These are phyloP conservation scores for Epichloe sibirici DNA, from an alignment of 2,329 filamentous ascomycete genomes.

Conservation along the genomic window DNA sequence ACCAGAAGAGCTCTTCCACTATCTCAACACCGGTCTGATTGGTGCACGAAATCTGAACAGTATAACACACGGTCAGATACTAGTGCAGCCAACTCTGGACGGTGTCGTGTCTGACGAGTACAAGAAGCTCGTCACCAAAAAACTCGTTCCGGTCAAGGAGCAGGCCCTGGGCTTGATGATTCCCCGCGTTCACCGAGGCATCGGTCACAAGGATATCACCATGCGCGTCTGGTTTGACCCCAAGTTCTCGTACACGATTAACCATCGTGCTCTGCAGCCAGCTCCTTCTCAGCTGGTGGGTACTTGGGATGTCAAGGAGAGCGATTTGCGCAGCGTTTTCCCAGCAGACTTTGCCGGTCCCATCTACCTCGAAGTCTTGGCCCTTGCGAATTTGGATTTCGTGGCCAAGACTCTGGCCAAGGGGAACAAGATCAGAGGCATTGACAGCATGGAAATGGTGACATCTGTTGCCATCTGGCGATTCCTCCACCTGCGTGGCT, in stretches of 20 bases:
- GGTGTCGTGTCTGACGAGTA: conserved; percentile 72
- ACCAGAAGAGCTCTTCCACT: conserved; percentile 81
- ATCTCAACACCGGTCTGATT: conserved; percentile 73
- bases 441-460: conserved; percentile 54
- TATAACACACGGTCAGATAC: conserved; percentile 67
- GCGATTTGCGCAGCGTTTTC: conserved; percentile 35
- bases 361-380: conserved; percentile 48
- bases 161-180: conserved; percentile 68
- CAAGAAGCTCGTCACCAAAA: conserved; percentile 60
- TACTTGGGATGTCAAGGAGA: conserved; percentile 64
- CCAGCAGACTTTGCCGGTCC: conserved; percentile 28
- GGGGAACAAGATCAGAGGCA: conserved; percentile 46
- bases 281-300: conserved; percentile 34
- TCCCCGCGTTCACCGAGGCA: conserved; percentile 69
- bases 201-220: conserved; percentile 65
- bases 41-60: conserved; percentile 68
- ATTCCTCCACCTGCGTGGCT: conserved; percentile 80
- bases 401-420: conserved; percentile 53
- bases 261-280: conserved; percentile 39
- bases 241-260: conserved; percentile 54
- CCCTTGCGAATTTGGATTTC: conserved; percentile 59
- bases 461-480: conserved; percentile 69
- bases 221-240: conserved; percentile 78
- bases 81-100: conserved; percentile 75
- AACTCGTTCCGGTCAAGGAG: conserved; percentile 63